Percentiles rank a stretch among this genome's conserved stretches.
These are phyloP conservation scores for Colletotrichum liaoningense DNA, from an alignment of 2,329 filamentous ascomycete genomes.

Conservation along the genomic window DNA sequence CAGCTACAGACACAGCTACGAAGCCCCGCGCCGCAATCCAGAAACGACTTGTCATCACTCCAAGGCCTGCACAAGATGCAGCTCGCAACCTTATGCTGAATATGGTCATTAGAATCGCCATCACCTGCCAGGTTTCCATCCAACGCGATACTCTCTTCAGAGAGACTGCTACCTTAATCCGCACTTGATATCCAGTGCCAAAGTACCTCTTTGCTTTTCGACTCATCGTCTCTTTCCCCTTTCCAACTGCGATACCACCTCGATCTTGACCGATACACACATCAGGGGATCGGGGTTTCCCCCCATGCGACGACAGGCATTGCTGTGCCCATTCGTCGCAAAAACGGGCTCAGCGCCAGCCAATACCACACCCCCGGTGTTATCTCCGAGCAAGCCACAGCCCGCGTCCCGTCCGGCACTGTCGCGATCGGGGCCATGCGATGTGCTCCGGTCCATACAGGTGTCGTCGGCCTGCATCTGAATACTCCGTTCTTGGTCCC, in stretches of 20 bases:
- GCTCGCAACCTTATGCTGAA: constrained; percentile 13
- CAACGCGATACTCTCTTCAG: background rate
- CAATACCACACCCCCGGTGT: background rate
- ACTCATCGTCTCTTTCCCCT: constrained; percentile 27
- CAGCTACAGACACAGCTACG: background rate
- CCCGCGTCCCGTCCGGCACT: constrained; percentile 1
- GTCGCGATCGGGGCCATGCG: constrained; percentile 24
- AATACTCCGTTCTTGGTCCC: background rate
- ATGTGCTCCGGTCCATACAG: background rate
- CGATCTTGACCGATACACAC: constrained; percentile 17
- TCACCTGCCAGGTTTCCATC: background rate
- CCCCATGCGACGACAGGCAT: constrained; percentile 16
- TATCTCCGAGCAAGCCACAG: constrained; percentile 24
- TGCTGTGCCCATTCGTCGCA: constrained; percentile 1
- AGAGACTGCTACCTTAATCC: background rate
- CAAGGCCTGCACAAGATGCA: constrained; percentile 6
- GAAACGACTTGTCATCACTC: constrained; percentile 6
- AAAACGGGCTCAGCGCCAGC: background rate
- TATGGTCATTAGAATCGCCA: background rate
- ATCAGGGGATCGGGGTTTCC: constrained; percentile 1
- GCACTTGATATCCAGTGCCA: background rate
- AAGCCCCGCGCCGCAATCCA: background rate
- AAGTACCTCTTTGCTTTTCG: constrained; percentile 23
- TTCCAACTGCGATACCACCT: constrained; percentile 14
- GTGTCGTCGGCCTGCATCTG: constrained; percentile 9